Conservation (phyloP, 768 basidiomycete species). For the Trametes punicea region DNA sequence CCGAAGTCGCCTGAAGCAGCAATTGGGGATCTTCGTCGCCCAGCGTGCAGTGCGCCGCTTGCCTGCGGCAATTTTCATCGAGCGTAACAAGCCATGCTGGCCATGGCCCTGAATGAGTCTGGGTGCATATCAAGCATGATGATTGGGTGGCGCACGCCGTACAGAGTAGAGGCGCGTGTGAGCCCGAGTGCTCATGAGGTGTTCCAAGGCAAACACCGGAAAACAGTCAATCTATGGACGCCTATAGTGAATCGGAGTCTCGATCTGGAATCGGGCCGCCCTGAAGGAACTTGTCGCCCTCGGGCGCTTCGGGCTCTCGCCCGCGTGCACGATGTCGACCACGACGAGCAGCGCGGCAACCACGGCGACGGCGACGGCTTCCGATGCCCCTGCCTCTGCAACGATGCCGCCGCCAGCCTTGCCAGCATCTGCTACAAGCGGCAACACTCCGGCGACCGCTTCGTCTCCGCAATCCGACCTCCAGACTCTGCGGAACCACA, state of each 20-base stretch:
- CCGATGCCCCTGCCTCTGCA: background rate
- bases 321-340: constrained; percentile 6
- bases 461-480: constrained; percentile 11
- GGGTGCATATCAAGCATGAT: too few species aligned
- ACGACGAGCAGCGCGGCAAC: constrained; percentile 12
- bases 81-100: too few species aligned
- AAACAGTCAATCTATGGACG: background rate
- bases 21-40: too few species aligned
- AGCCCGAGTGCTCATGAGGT: too few species aligned
- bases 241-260: background rate
- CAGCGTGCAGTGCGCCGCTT: too few species aligned
- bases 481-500: constrained; percentile 29
- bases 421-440: background rate
- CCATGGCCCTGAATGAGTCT: too few species aligned
- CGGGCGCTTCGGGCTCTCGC: background rate
- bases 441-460: background rate
- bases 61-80: too few species aligned
- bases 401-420: constrained; percentile 16
- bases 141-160: too few species aligned
- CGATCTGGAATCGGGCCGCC: background rate
- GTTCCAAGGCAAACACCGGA: background rate
- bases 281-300: background rate
- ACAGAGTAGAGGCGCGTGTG: too few species aligned
- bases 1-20: too few species aligned
- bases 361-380: background rate